Base-by-base conservation (phyloP, 768 basidiomycete species). In the Boletales sp. region DNA sequence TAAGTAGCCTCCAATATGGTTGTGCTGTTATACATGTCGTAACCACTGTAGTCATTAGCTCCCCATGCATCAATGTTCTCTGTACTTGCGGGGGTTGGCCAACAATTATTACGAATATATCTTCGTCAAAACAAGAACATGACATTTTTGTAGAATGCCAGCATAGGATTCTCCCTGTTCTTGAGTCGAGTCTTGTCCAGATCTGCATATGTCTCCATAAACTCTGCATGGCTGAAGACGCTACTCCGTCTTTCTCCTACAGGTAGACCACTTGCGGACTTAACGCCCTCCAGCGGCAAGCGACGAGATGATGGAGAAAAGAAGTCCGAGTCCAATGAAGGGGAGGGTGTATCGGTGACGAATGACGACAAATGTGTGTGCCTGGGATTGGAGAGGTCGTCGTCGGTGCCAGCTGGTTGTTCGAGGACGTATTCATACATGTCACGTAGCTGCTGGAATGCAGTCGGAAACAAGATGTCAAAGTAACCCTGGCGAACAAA, bases 391-490 rank as follows among this genome's bases (percentile, higher is more conserved):
- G 55, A 51, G 13, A 48, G 52, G 24, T 56, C 51, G 18, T 58
- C 48, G 21, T 32, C 24, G 4, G 39, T 45, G 8, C 73, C 72
- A 35, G 58, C 55, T 4, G 84, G 82, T 59, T 81, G 79, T 34
- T 84, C 79, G 51, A 98, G 81, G 48, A 86, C 78, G 56, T 83
- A 76, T 62, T 94, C 89, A 69, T 97, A 97, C 82, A 94, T 90
- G 64, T 95, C 91, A 41, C 89, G 76, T 47, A 98, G 76, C 18
- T 77, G 78, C 45, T 80, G 81, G 56, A 97, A 97, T 64, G 90
- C 74, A 12, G 95, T 98, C 10, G 97, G 97, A 73, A 99, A 99
- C 74, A 99, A 91, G 53, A 98, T 98, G 67, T 99, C 97, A 68
- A 99, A 99, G 72, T 85, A 94, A 8, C 97, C 97, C 62, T 89